These are phyloP conservation scores for Pseudozyma hubeiensis DNA, from an alignment of 1,284 basidiomycete species.

Conservation along the genomic window DNA sequence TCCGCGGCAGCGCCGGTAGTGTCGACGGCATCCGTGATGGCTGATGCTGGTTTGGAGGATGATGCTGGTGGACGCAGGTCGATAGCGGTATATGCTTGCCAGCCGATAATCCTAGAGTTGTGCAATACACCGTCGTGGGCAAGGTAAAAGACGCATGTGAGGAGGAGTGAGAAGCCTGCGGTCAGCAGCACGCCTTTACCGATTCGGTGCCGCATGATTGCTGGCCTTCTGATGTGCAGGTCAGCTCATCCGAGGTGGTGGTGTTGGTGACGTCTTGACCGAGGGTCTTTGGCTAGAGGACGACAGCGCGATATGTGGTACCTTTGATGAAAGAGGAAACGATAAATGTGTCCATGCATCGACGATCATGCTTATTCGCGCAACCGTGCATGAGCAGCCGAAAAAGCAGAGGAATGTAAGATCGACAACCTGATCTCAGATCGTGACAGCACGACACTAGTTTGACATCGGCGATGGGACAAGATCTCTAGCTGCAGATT, in stretches of 20 bases:
- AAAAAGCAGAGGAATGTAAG: neutral
- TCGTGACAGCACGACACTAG: neutral
- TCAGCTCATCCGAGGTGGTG: neutral
- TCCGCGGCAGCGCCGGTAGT: neutral
- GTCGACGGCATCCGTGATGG: neutral
- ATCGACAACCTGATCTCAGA: neutral
- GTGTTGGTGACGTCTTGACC: too few relatives aligned
- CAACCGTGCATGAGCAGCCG: neutral
- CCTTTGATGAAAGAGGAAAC: neutral
- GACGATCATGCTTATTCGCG: conserved; percentile 1
- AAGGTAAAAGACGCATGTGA: conserved; percentile 47
- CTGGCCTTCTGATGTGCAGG: neutral
- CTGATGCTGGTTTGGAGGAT: conserved; percentile 3
- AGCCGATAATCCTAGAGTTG: conserved; percentile 41
- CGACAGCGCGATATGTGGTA: neutral
- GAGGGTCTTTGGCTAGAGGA: neutral
- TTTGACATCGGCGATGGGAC: neutral
- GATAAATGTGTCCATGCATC: neutral
- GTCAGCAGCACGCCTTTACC: conserved; percentile 35
- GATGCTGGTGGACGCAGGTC: conserved; percentile 12
- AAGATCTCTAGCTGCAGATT: neutral
- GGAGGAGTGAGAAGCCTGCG: conserved; percentile 36
- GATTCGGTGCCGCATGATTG: conserved; percentile 32
- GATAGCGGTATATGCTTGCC: conserved; percentile 48
- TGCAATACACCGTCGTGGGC: conserved; percentile 38